These are phyloP conservation scores for Dactylellina sp. DNA, from an alignment of 2,329 filamentous ascomycete species.

Conservation along the genomic window DNA sequence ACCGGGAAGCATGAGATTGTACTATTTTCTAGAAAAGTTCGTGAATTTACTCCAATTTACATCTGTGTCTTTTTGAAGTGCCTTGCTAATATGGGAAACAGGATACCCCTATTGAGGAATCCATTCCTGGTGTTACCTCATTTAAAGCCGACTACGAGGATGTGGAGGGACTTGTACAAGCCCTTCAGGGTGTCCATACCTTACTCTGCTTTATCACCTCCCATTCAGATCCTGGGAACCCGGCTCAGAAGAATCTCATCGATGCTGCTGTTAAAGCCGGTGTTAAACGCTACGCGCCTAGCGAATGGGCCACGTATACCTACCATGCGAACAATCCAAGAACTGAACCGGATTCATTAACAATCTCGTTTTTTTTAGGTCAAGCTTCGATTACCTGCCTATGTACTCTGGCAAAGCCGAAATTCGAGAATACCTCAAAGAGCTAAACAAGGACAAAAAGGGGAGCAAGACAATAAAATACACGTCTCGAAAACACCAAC, in stretches of 20 bases:
- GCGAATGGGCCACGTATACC: conserved; percentile 64
- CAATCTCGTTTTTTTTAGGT: not conserved
- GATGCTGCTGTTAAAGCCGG: conserved; percentile 64
- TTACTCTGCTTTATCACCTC: conserved; percentile 68
- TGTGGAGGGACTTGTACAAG: conserved; percentile 62
- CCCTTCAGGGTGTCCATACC: conserved; percentile 67
- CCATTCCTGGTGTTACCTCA: conserved; percentile 64
- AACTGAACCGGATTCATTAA: conserved; percentile 59
- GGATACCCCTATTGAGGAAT: conserved; percentile 53
- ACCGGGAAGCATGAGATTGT: conserved; percentile 69
- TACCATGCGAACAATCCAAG: too few species aligned
- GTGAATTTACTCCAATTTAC: conserved; percentile 9
- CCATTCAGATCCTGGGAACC: conserved; percentile 60
- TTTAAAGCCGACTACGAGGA: conserved; percentile 64
- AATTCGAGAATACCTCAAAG: conserved; percentile 67
- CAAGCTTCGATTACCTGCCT: conserved; percentile 62
- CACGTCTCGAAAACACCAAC: not conserved
- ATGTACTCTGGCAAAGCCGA: conserved; percentile 69
- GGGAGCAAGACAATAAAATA: conserved; percentile 59
- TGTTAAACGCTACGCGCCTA: conserved; percentile 65
- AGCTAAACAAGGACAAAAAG: conserved; percentile 67
- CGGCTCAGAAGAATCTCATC: conserved; percentile 62
- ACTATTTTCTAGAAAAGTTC: conserved; percentile 67
- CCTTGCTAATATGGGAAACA: not conserved
- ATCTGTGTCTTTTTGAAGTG: not conserved